Evolutionary conservation across 345 rosid genomes (phyloP).

Genomic region (Sisymbrium altissimum): DNA sequence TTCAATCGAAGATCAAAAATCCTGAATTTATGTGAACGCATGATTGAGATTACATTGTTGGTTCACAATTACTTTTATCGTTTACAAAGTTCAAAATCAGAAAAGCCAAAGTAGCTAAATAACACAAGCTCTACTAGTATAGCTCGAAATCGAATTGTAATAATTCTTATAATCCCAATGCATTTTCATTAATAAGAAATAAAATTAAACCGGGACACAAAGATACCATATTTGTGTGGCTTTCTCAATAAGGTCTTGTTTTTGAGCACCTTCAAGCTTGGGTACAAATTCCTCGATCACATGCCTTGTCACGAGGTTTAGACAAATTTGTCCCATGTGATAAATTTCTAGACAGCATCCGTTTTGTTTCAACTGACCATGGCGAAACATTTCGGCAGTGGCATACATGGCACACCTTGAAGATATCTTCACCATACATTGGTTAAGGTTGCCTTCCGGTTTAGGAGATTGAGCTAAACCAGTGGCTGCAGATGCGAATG

Average conservation of each 20-base stretch:
- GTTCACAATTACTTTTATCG: background rate
- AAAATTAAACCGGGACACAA: constrained; percentile 26
- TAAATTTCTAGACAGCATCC: constrained; percentile 25
- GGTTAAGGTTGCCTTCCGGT: background rate
- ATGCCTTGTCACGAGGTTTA: constrained; percentile 9
- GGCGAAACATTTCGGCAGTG: constrained; percentile 8
- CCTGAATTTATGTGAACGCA: background rate
- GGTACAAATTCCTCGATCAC: background rate
- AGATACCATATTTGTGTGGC: constrained; percentile 19
- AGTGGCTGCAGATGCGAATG: constrained; percentile 7
- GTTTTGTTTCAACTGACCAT: constrained; percentile 21
- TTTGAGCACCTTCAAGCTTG: background rate
- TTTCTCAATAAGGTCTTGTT: background rate
- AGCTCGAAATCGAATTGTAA: background rate
- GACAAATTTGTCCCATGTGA: constrained; percentile 25
- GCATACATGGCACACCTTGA: constrained; percentile 29
- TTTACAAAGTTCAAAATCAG: background rate
- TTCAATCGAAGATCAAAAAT: too few species aligned
- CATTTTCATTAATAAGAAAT: background rate
- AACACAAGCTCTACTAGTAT: background rate
- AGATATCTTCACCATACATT: constrained; percentile 22
- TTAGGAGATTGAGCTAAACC: constrained; percentile 8
- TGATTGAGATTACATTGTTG: background rate
- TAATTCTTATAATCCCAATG: background rate
- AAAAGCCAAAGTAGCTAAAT: background rate